Base-by-base conservation (phyloP, 2,329 filamentous ascomycete species). In the Aspergillus arachidicola region DNA sequence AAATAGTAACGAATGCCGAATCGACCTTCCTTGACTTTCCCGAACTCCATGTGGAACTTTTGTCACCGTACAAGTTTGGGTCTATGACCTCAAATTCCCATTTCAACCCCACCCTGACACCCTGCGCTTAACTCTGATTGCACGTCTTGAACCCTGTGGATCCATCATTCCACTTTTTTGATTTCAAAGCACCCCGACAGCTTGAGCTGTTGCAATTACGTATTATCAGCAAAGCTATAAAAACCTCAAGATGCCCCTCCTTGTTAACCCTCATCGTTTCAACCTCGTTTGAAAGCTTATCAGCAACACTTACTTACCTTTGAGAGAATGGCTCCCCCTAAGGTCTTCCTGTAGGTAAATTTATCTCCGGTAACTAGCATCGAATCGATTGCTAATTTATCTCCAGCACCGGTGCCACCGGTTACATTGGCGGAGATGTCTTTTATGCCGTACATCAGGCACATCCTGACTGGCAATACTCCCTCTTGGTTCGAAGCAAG, bases 351-450 rank as follows among this genome's bases (percentile, higher is more conserved):
- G 75, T 78, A 68, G 63, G 72, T 72, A 11, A 61, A 26, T 32
- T 19, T 46, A 12, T 10, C 43, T 16, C 28, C 26, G 7, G 19
- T 10, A 43, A 73, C 73, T 36, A 41, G 11, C 26, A 28, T 12
- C 26, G 11, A 4, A 16, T 54, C 23, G 36, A 14, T n/a, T 23
- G 30, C 10, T 21, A 60, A 21, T 26, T 16, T 19, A 6, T 32
- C 34, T 32, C 36, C 57, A 85, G 83, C 16, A 85, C 82, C 38
- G 83, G 83, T 23, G 78, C 73, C 5, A 84, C 83, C 19, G 84
- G 84, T 36, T 86, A 85, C 68, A 85, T 86, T 55, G 84, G 84
- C 6, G 84, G 84, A 36, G 83, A 84, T 57, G 78, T 80, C 45
- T 76, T 86, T n/a, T 80, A 81, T 64, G 75, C 76, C 6, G 68